Evolutionary conservation across 2,329 filamentous ascomycete species (phyloP).

Genomic region (Calonectria montana): DNA sequence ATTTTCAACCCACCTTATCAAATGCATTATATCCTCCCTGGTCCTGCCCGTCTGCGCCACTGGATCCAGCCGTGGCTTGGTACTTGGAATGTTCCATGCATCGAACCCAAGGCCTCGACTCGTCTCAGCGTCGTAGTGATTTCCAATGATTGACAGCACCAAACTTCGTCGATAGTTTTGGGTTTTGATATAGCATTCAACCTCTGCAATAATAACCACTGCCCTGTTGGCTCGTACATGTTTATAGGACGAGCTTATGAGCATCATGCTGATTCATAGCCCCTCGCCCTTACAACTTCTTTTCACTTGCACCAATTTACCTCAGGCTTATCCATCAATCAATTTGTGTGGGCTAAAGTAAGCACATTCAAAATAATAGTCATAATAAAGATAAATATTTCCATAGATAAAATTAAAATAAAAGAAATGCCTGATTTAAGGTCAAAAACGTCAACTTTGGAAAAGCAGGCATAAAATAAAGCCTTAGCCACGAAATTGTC

Average conservation of each 20-base stretch:
- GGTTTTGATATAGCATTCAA: background rate
- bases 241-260: too few species aligned
- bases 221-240: background rate
- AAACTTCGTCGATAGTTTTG: background rate
- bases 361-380: background rate
- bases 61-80: background rate
- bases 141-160: background rate
- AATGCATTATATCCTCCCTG: background rate
- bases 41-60: background rate
- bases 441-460: too few species aligned
- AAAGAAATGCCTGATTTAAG: too few species aligned
- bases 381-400: too few species aligned
- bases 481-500: background rate
- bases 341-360: background rate
- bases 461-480: background rate
- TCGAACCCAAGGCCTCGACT: background rate
- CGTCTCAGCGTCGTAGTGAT: background rate
- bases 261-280: too few species aligned
- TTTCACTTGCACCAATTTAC: background rate
- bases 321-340: background rate
- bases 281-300: background rate
- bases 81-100: slow-evolving; percentile 3
- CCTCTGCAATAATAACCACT: background rate
- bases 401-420: too few species aligned
- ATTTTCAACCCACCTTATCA: background rate